Evolutionary conservation across 2,329 filamentous ascomycete genomes (phyloP).

Genomic region (Pyrenophora seminiperda): DNA sequence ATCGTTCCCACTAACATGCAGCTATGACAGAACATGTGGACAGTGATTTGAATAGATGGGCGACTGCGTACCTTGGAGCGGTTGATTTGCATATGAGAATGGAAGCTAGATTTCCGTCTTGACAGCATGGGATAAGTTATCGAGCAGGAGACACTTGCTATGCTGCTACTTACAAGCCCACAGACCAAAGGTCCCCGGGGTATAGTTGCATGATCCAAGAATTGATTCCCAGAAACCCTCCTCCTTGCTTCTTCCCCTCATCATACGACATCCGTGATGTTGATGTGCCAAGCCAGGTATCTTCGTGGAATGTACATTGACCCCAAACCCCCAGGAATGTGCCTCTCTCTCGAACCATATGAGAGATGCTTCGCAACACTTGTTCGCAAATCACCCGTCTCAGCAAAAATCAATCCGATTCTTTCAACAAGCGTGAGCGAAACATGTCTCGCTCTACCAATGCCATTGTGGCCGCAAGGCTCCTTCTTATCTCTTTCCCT

Average conservation of each 20-base stretch:
- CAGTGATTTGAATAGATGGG: background rate
- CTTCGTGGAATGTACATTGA: slow-evolving; percentile 21
- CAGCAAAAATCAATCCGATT: too few relatives aligned
- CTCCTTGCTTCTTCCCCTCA: background rate
- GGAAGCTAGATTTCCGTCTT: background rate
- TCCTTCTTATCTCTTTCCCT: slow-evolving; percentile 25
- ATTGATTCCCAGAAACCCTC: too few relatives aligned
- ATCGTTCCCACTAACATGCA: slow-evolving; percentile 8
- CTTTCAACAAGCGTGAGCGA: too few relatives aligned
- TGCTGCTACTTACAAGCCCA: too few relatives aligned
- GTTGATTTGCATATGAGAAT: background rate
- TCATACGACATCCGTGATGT: slow-evolving; percentile 17
- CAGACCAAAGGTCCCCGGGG: background rate
- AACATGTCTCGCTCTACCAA: slow-evolving; percentile 14
- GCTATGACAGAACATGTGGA: background rate
- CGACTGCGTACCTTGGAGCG: background rate
- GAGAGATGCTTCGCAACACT: background rate
- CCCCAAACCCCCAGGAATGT: slow-evolving; percentile 22
- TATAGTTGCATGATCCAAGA: too few relatives aligned
- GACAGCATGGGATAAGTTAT: too few relatives aligned
- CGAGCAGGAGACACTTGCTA: too few relatives aligned
- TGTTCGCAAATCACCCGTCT: too few relatives aligned
- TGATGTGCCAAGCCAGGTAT: slow-evolving; percentile 1
- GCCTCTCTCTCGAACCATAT: slow-evolving; percentile 14
- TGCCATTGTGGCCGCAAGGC: slow-evolving; percentile 19